Evolutionary conservation across 805 yeast genomes (phyloP), one percentile per base, ranked within the genome.

Genomic region (Yarrowia alimentaria): DNA sequence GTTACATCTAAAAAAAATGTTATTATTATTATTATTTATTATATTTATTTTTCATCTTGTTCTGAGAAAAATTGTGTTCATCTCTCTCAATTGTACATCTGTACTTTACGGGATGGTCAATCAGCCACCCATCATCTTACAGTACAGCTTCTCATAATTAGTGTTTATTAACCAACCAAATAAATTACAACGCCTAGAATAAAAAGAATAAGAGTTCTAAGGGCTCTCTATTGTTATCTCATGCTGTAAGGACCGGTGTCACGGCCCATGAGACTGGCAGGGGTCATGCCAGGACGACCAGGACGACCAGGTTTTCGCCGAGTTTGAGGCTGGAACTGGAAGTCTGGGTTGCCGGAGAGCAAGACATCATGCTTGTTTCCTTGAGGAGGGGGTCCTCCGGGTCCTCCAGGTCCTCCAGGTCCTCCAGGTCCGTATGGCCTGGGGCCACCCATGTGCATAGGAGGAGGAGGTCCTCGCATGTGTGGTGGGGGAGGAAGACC

Each of bases 221-320:
- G 25, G 43, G 21, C 22, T 24, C 29, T 22, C 16, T 24, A 37
- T 6, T 17, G n/a, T 47, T 18, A 52, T 25, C 34, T 37, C 45
- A 55, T 29, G 20, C 53, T 37, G 34, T 55, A 57, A 16, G 59
- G 59, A 5, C 56, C 51, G 19, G 54, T 55, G 20, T 31, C 18
- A 53, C 40, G 31, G 53, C 56, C 33, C 37, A 50, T 14, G 55
- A 53, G 13, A 54, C 52, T 20, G 52, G 53, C 42, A 50, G 54
- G 35, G 29, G 54, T 34, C 54, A 42, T 16, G 16, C 40, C 51
- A 26, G 48, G 30, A 11, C 49, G 28, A 20, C 16, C 34, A 28
- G 28, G 31, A 7, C 25, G 21, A 17, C 30, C 40, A 19, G 32
- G 52, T n/a, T 29, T 40, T 20, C 33, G 43, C 18, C 28, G 38